Evolutionary conservation across 257 asterid genomes (phyloP).

Genomic region (Solanum chaucha): DNA sequence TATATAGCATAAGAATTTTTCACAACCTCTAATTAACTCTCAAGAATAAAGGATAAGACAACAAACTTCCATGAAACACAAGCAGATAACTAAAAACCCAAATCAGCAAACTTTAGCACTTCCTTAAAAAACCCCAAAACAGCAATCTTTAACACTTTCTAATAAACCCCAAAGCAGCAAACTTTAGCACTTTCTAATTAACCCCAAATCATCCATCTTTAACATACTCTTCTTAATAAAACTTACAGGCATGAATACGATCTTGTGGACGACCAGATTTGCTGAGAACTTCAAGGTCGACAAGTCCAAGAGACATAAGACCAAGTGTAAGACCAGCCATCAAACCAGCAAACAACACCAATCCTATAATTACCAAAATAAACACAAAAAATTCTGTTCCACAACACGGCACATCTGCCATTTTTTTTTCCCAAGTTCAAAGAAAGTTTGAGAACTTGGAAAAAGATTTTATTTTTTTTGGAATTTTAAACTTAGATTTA

Average conservation of each 20-base stretch:
- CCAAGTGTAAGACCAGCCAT: conserved; percentile 99
- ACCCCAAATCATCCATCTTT: background rate
- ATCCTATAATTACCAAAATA: conserved; percentile 42
- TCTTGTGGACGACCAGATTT: conserved; percentile 86
- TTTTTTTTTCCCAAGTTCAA: conserved; percentile 3
- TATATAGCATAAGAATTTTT: background rate
- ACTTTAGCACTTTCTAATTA: background rate
- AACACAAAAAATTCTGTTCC: conserved; percentile 39
- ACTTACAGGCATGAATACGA: conserved; percentile 76
- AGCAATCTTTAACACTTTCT: background rate
- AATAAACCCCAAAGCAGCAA: background rate
- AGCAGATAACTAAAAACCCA: background rate
- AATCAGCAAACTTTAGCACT: background rate
- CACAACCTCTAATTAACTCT: background rate
- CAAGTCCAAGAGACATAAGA: conserved; percentile 96
- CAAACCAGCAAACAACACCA: conserved; percentile 82
- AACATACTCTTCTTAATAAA: background rate
- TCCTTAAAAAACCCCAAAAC: background rate
- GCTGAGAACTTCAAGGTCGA: conserved; percentile 98
- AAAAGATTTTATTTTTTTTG: background rate
- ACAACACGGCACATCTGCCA: conserved; percentile 73
- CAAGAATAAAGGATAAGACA: background rate
- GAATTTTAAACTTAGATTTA: background rate
- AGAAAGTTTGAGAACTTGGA: background rate
- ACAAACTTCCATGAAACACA: background rate